Evolutionary conservation across 2,329 filamentous ascomycete genomes (phyloP), one percentile per base, ranked within the genome.

Genomic region (Ophiobolus disseminans): DNA sequence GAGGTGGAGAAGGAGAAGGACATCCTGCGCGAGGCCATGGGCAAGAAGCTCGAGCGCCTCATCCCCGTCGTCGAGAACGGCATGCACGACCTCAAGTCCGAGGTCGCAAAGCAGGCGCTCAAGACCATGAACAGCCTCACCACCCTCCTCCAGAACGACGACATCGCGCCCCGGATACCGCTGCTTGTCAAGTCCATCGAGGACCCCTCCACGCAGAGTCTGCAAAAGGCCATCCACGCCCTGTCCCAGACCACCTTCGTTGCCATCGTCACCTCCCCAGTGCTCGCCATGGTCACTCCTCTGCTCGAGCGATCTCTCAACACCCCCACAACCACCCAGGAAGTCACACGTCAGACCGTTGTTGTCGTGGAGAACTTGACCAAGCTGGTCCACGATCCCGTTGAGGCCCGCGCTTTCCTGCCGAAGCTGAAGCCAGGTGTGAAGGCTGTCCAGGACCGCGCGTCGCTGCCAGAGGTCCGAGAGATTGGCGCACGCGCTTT

Each of bases 241-340:
- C 82, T 99, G 36, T 97, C 92, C 3, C 91, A 96, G 78, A 99
- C 94, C 9, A 99, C 94, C n/a, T 99, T 99, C 63, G 94, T 99
- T 43, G 92, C 94, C 46, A 83, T 96, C 57, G 94, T 99, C 63
- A 97, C 91, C 10, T 97, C 93, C 7, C 94, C 94, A 8, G 93
- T 97, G 4, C 85, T 99, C 48, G 94, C 94, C 14, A 86, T 99
- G 46, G 83, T 99, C 45, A 99, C 94, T 1, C 94, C 94, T 36
- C 88, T 97, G 61, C 85, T 99, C 21, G 94, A 97, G 78, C 88
- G 94, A 62, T 91, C 92, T 14, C 83, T 99, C 53, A 97, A 97
- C 80, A 93, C 87, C 53, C 94, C 93, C 7, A 85, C 85, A 13
- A 99, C 94, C 4, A 83, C 90, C 3, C 94, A 99, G 73, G 94